A percentile compares a stretch with the other conserved stretches of the same genome.
Evolutionary conservation across 192 early-diverging fungal genomes (phyloP).

Genomic region (Borealophlyctis nickersoniae): DNA sequence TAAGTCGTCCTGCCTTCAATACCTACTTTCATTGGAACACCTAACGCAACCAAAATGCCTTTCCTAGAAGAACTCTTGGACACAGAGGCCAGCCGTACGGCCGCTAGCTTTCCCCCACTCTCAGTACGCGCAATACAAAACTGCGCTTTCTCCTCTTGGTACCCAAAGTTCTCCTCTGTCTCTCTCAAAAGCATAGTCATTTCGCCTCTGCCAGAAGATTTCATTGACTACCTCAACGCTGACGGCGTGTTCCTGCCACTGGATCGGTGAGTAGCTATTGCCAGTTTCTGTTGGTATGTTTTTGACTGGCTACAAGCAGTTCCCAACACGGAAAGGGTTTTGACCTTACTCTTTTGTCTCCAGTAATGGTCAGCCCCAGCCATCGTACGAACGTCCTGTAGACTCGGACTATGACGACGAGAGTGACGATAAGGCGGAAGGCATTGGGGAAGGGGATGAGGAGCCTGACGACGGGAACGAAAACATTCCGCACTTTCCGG

Average conservation of each 20-base stretch:
- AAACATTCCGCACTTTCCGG: slow-evolving; percentile 58
- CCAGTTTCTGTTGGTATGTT: too few relatives aligned
- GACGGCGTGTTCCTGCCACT: slow-evolving; percentile 84
- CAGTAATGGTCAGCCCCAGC: slow-evolving; percentile 38
- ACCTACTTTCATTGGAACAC: too few relatives aligned
- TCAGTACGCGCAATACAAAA: slow-evolving; percentile 61
- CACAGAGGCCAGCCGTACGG: too few relatives aligned
- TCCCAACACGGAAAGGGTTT: neutral
- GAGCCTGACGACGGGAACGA: slow-evolving; percentile 37
- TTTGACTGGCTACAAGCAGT: neutral
- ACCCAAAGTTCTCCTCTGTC: slow-evolving; percentile 54
- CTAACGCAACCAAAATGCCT: too few relatives aligned
- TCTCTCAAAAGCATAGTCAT: slow-evolving; percentile 76
- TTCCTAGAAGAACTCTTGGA: too few relatives aligned
- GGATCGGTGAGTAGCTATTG: slow-evolving; percentile 46
- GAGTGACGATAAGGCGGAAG: slow-evolving; percentile 19
- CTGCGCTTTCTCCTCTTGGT: slow-evolving; percentile 81
- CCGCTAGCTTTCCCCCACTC: slow-evolving; percentile 48
- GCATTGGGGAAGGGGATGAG: neutral
- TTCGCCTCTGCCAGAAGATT: slow-evolving; percentile 68
- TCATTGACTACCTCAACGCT: slow-evolving; percentile 78
- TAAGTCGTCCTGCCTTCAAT: too few relatives aligned
- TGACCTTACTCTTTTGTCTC: neutral
- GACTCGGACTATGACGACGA: slow-evolving; percentile 17
- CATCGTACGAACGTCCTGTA: slow-evolving; percentile 15